Evolutionary conservation across 345 rosid species (phyloP).

Genomic region (Aurinia saxatilis): DNA sequence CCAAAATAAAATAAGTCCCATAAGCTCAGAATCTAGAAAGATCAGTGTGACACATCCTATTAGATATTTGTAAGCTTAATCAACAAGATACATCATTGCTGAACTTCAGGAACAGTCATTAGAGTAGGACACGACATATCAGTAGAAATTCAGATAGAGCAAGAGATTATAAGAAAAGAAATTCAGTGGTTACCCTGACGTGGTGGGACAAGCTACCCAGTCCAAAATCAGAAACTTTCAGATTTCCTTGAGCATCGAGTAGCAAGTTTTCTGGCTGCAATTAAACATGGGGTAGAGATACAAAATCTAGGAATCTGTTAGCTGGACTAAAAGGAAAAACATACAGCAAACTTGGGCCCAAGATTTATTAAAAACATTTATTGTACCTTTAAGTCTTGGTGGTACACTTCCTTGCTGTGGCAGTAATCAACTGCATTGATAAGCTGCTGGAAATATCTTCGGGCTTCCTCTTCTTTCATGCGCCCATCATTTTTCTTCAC

Average conservation of each 20-base stretch:
- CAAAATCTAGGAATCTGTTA: neutral
- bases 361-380: slow-evolving; percentile 1
- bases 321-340: neutral
- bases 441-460: slow-evolving; percentile 94
- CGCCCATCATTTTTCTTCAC: slow-evolving; percentile 75
- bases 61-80: neutral
- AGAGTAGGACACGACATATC: neutral
- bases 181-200: slow-evolving; percentile 56
- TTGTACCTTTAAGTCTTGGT: slow-evolving; percentile 77
- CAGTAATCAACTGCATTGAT: slow-evolving; percentile 84
- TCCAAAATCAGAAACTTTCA: slow-evolving; percentile 92
- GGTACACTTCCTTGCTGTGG: slow-evolving; percentile 85
- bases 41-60: slow-evolving; percentile 3
- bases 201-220: slow-evolving; percentile 73
- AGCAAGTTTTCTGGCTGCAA: slow-evolving; percentile 85
- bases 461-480: slow-evolving; percentile 86
- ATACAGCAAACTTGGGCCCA: neutral
- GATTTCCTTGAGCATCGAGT: slow-evolving; percentile 68
- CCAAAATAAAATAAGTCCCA: slow-evolving; percentile 1
- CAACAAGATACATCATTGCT: slow-evolving; percentile 1
- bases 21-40: slow-evolving; percentile 3
- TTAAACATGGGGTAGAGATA: slow-evolving; percentile 10
- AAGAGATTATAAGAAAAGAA: neutral
- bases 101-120: neutral
- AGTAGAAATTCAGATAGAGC: neutral